Evolutionary conservation across 768 basidiomycete genomes (phyloP).

Genomic region (Suillus subalutaceus): DNA sequence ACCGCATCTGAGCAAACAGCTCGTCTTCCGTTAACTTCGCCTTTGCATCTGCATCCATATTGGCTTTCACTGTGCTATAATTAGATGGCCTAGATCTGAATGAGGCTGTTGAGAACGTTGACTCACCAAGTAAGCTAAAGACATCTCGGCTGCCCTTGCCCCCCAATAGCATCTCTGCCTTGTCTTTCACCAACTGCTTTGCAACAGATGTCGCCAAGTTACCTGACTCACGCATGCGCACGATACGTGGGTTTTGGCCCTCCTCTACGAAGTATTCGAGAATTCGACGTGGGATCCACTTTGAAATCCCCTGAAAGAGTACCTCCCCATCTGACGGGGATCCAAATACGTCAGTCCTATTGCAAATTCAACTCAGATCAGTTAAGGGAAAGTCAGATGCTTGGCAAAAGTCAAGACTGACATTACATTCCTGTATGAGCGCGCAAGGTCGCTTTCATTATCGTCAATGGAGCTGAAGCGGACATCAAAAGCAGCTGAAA

Average conservation of each 20-base stretch:
- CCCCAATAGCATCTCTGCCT: conserved; percentile 15
- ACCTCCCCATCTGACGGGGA: conserved; percentile 21
- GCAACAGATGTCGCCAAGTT: conserved; percentile 6
- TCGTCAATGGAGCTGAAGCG: conserved; percentile 43
- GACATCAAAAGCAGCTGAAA: conserved; percentile 51
- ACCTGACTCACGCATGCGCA: conserved; percentile 9
- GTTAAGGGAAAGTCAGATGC: neutral
- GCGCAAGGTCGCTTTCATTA: conserved; percentile 11
- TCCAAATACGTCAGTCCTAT: conserved; percentile 14
- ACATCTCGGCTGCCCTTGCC: conserved; percentile 14
- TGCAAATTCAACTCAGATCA: neutral
- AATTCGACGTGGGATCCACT: conserved; percentile 32
- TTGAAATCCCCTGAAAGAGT: conserved; percentile 34
- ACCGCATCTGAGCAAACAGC: conserved; percentile 23
- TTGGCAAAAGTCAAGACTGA: neutral
- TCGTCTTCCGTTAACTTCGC: conserved; percentile 24
- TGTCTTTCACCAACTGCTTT: conserved; percentile 16
- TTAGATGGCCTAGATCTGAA: neutral
- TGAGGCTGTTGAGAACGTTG: neutral
- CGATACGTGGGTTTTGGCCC: conserved; percentile 21
- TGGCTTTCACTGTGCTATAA: conserved; percentile 27
- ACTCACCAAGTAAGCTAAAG: conserved; percentile 42
- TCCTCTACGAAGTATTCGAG: conserved; percentile 40
- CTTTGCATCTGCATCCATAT: conserved; percentile 30
- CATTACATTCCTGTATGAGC: conserved; percentile 12